These are phyloP conservation scores for Kwoniella botswanensis DNA, from an alignment of 768 basidiomycete species.

Conservation along the genomic window DNA sequence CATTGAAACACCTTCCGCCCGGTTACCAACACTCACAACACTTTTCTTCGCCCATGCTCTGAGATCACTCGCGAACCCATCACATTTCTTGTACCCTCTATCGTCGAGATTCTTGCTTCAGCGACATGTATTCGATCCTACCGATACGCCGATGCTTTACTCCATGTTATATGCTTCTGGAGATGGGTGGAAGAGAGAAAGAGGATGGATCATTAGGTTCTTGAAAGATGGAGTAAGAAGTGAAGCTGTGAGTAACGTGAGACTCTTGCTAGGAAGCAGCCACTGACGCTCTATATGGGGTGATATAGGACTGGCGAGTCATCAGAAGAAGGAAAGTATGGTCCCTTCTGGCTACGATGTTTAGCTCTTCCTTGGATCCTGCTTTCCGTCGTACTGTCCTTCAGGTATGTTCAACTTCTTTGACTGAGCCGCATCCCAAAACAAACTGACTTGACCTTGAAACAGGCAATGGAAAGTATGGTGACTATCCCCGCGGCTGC, in stretches of 20 bases:
- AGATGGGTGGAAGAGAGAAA: conserved; percentile 83
- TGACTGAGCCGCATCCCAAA: background rate
- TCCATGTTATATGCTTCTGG: conserved; percentile 78
- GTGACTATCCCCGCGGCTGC: conserved; percentile 73
- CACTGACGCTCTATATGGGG: conserved; percentile 2
- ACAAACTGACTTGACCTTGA: background rate
- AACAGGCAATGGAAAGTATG: conserved; percentile 71
- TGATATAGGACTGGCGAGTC: conserved; percentile 76
- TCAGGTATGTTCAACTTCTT: conserved; percentile 63
- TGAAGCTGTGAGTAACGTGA: conserved; percentile 48
- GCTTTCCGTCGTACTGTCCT: conserved; percentile 67
- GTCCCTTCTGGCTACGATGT: conserved; percentile 82
- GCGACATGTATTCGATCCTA: conserved; percentile 76
- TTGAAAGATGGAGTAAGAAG: conserved; percentile 78
- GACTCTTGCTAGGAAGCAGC: background rate
- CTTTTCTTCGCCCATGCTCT: conserved; percentile 83
- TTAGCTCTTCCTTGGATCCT: conserved; percentile 69
- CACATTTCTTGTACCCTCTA: conserved; percentile 83
- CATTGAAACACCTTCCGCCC: conserved; percentile 61
- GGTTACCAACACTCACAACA: conserved; percentile 77
- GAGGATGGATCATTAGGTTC: conserved; percentile 86
- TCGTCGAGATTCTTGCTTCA: conserved; percentile 88
- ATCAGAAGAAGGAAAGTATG: conserved; percentile 82
- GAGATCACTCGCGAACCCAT: conserved; percentile 80
- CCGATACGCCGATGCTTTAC: conserved; percentile 90